These are phyloP conservation scores for Aspergillus sergii DNA, from an alignment of 2,329 filamentous ascomycete species.

Conservation along the genomic window DNA sequence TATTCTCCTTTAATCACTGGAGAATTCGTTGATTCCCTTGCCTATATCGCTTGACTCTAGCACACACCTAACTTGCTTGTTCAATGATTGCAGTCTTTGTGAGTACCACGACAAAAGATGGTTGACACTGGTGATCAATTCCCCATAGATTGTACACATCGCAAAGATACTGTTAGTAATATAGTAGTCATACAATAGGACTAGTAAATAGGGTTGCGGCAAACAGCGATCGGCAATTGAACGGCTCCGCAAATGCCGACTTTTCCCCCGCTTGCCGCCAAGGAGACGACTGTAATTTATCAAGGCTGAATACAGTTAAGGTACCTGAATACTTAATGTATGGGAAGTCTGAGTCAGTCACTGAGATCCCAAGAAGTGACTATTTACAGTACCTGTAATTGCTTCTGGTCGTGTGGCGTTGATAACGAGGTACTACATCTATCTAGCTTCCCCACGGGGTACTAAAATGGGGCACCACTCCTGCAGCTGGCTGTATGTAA, in stretches of 20 bases:
- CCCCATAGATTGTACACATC: too few species aligned
- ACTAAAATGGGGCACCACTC: neutral
- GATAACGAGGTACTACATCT: neutral
- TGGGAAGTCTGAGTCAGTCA: neutral
- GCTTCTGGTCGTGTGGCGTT: neutral
- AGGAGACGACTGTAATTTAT: neutral
- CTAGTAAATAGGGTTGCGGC: neutral
- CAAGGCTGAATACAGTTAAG: neutral
- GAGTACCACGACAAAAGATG: too few species aligned
- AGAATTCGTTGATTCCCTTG: too few species aligned
- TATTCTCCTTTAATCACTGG: too few species aligned
- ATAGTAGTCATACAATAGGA: too few species aligned
- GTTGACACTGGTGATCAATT: too few species aligned
- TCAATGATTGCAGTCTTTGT: too few species aligned
- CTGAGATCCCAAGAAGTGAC: neutral
- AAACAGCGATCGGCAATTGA: neutral
- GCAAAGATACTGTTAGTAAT: too few species aligned
- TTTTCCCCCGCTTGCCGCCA: neutral
- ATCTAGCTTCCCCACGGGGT: neutral
- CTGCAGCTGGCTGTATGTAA: neutral
- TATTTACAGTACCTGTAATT: neutral
- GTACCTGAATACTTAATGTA: neutral
- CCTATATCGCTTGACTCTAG: too few species aligned
- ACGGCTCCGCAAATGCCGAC: conserved; percentile 2
- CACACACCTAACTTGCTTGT: too few species aligned